These are phyloP conservation scores for Podaxis mareebaensis DNA, from an alignment of 768 basidiomycete genomes.

Conservation along the genomic window DNA sequence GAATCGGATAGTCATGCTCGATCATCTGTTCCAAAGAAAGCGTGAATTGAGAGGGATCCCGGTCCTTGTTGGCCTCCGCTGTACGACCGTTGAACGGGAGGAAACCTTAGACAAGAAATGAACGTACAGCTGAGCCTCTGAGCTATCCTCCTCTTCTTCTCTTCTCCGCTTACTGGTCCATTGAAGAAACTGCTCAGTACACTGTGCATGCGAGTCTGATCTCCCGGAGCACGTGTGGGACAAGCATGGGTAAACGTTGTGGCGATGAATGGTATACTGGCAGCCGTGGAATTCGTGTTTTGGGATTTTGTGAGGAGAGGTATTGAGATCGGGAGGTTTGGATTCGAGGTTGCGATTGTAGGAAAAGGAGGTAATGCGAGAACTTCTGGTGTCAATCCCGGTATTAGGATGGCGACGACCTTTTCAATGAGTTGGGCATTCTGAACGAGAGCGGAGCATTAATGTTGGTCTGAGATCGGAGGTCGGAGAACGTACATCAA, in stretches of 20 bases:
- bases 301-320: constrained; percentile 32
- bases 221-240: constrained; percentile 92
- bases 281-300: constrained; percentile 23
- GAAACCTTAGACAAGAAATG: background rate
- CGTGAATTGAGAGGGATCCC: constrained; percentile 66
- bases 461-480: constrained; percentile 3
- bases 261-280: constrained; percentile 64
- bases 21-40: constrained; percentile 85
- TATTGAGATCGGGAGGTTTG: constrained; percentile 47
- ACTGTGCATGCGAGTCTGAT: constrained; percentile 81
- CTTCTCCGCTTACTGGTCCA: constrained; percentile 74
- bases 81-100: constrained; percentile 18
- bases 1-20: constrained; percentile 91
- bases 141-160: constrained; percentile 69
- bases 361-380: constrained; percentile 72
- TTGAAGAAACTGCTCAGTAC: constrained; percentile 84
- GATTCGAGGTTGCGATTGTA: constrained; percentile 61
- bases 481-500: constrained; percentile 57
- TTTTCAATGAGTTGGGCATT: constrained; percentile 74
- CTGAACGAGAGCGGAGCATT: constrained; percentile 35
- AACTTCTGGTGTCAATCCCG: constrained; percentile 80
- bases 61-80: constrained; percentile 62
- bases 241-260: constrained; percentile 90
- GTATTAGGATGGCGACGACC: constrained; percentile 78
- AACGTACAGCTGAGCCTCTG: constrained; percentile 38